Conservation (phyloP, 2,329 filamentous ascomycete species). For the Chalaropsis thielavioides region DNA sequence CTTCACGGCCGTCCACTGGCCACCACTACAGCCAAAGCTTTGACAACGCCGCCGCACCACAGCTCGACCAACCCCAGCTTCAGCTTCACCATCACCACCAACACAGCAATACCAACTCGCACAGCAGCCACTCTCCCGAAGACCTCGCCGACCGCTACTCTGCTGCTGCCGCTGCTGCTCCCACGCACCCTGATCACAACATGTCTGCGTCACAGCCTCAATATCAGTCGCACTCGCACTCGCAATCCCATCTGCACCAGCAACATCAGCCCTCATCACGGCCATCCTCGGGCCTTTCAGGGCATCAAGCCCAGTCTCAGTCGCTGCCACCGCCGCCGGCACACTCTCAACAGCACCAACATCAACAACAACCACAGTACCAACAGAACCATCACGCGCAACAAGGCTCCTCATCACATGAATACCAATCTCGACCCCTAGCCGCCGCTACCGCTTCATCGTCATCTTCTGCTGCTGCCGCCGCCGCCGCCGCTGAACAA, state of each 20-base stretch:
- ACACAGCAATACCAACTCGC: neutral
- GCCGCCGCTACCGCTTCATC: neutral
- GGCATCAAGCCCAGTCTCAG: conserved; percentile 20
- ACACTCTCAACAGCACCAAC: conserved; percentile 14
- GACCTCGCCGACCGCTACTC: conserved; percentile 34
- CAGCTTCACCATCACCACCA: too few species aligned
- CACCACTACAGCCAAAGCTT: conserved; percentile 36
- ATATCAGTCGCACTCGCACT: neutral
- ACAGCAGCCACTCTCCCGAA: conserved; percentile 18
- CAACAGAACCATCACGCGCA: conserved; percentile 31
- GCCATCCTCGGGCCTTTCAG: conserved; percentile 39
- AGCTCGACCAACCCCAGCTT: conserved; percentile 5
- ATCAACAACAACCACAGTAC: conserved; percentile 26
- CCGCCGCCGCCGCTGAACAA: conserved; percentile 21
- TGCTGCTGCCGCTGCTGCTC: conserved; percentile 28
- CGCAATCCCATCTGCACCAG: neutral
- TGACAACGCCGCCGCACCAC: conserved; percentile 31
- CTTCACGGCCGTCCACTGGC: conserved; percentile 17
- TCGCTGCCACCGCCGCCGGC: conserved; percentile 17
- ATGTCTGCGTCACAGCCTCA: conserved; percentile 21
- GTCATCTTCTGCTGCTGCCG: conserved; percentile 19
- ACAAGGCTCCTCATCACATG: conserved; percentile 23
- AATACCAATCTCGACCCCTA: conserved; percentile 19
- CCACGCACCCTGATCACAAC: conserved; percentile 29
- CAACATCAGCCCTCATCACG: conserved; percentile 27